Conservation (phyloP, 805 yeast genomes). For the Brettanomyces anomalus region DNA sequence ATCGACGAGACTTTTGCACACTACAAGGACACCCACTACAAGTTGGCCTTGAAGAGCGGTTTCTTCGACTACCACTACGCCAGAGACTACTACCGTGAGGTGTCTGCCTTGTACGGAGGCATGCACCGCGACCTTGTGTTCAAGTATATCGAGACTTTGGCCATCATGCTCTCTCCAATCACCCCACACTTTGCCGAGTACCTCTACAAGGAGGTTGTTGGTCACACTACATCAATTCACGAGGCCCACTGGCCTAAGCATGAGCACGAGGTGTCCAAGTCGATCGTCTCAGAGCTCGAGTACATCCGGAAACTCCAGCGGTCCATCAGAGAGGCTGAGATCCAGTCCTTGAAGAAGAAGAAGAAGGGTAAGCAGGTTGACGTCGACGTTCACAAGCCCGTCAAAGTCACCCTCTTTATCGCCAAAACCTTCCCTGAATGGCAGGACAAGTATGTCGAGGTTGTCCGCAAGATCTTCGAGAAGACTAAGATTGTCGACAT, state of each 20-base stretch:
- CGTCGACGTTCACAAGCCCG: slow-evolving; percentile 67
- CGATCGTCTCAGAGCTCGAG: slow-evolving; percentile 57
- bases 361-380: slow-evolving; percentile 74
- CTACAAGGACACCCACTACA: slow-evolving; percentile 68
- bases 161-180: slow-evolving; percentile 76
- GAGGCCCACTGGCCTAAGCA: slow-evolving; percentile 71
- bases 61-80: slow-evolving; percentile 91
- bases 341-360: slow-evolving; percentile 74
- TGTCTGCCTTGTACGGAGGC: slow-evolving; percentile 37
- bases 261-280: slow-evolving; percentile 52
- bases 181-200: slow-evolving; percentile 96
- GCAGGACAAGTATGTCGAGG: slow-evolving; percentile 51
- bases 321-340: slow-evolving; percentile 89
- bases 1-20: slow-evolving; percentile 65
- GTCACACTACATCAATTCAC: slow-evolving; percentile 59
- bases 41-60: slow-evolving; percentile 83
- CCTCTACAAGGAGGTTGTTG: slow-evolving; percentile 75
- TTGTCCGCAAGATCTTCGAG: slow-evolving; percentile 72
- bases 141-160: slow-evolving; percentile 81
- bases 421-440: slow-evolving; percentile 73
- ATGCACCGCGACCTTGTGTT: slow-evolving; percentile 81
- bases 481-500: slow-evolving; percentile 55
- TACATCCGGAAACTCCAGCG: slow-evolving; percentile 76
- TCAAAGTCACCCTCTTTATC: slow-evolving; percentile 61
- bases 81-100: slow-evolving; percentile 93